A percentile compares a stretch with the other conserved stretches of the same genome.
These are phyloP conservation scores for Penstemon newberryi DNA, from an alignment of 257 asterid species.

Conservation along the genomic window DNA sequence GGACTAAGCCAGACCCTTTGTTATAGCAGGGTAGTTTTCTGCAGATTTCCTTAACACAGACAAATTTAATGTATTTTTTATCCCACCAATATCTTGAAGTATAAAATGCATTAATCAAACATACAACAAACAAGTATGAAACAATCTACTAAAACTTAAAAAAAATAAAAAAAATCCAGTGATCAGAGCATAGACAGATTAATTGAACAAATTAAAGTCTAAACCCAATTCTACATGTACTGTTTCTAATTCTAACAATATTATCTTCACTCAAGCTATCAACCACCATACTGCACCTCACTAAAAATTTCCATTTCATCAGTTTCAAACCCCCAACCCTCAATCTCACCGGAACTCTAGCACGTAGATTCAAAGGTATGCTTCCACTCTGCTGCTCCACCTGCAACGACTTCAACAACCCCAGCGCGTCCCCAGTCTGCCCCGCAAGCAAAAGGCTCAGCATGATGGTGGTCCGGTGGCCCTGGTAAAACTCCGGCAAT, in stretches of 20 bases:
- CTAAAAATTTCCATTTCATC: constrained; percentile 88
- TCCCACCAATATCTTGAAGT: too few relatives aligned
- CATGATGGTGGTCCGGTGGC: constrained; percentile 81
- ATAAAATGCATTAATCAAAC: too few relatives aligned
- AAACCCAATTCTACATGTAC: constrained; percentile 73
- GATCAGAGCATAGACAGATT: too few relatives aligned
- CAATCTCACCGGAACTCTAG: constrained; percentile 75
- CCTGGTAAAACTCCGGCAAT: constrained; percentile 84
- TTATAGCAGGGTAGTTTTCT: too few relatives aligned
- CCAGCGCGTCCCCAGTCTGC: constrained; percentile 56
- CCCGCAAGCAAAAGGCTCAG: constrained; percentile 62
- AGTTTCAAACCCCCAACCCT: constrained; percentile 74
- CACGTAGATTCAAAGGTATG: constrained; percentile 56
- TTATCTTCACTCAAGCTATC: constrained; percentile 55
- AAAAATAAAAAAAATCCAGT: too few relatives aligned
- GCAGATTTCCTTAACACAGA: too few relatives aligned
- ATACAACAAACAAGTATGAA: too few relatives aligned
- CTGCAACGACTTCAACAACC: constrained; percentile 57
- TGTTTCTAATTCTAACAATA: constrained; percentile 57
- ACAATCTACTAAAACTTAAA: too few relatives aligned
- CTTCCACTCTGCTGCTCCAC: constrained; percentile 71
- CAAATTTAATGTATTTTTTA: too few relatives aligned
- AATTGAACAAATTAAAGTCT: constrained; percentile 48
- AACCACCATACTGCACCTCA: constrained; percentile 66
- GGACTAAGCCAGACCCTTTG: too few relatives aligned